Percentiles rank a stretch among this genome's conserved stretches.
phyloP scores from a whole-genome alignment of 2,329 filamentous ascomycete species.

The Aspergillus awamori region DNA sequence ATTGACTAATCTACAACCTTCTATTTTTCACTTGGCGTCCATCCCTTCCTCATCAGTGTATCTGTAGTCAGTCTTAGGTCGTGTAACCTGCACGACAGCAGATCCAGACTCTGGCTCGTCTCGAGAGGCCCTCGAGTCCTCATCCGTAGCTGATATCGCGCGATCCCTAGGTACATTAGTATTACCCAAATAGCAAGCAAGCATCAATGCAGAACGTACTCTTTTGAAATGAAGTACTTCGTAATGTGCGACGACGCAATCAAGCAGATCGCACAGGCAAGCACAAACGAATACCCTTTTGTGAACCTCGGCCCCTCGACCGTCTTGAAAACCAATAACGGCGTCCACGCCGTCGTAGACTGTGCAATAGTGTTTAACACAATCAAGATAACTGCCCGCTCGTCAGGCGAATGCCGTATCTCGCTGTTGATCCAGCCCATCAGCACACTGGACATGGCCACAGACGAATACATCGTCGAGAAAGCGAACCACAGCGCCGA shows the following conservation, averaged over 20 bases:
- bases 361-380: slow-evolving; percentile 58
- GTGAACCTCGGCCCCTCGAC: slow-evolving; percentile 48
- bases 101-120: too few species aligned
- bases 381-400: slow-evolving; percentile 55
- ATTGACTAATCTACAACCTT: too few species aligned
- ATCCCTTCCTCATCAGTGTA: too few species aligned
- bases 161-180: too few species aligned
- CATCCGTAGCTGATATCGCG: too few species aligned
- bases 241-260: slow-evolving; percentile 34
- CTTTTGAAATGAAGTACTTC: slow-evolving; percentile 18
- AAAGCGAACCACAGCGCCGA: slow-evolving; percentile 59
- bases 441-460: slow-evolving; percentile 58
- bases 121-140: too few species aligned
- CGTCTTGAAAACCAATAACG: slow-evolving; percentile 55
- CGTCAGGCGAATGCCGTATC: slow-evolving; percentile 43
- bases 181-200: neutral
- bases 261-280: slow-evolving; percentile 43
- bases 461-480: slow-evolving; percentile 52
- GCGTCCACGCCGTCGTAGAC: slow-evolving; percentile 60
- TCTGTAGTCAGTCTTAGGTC: too few species aligned
- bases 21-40: too few species aligned
- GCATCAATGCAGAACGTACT: slow-evolving; percentile 19
- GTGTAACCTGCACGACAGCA: too few species aligned
- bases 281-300: slow-evolving; percentile 49
- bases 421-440: slow-evolving; percentile 61